Conservation (phyloP, 108 stramenopile species). For the Skeletonema tropicum region DNA sequence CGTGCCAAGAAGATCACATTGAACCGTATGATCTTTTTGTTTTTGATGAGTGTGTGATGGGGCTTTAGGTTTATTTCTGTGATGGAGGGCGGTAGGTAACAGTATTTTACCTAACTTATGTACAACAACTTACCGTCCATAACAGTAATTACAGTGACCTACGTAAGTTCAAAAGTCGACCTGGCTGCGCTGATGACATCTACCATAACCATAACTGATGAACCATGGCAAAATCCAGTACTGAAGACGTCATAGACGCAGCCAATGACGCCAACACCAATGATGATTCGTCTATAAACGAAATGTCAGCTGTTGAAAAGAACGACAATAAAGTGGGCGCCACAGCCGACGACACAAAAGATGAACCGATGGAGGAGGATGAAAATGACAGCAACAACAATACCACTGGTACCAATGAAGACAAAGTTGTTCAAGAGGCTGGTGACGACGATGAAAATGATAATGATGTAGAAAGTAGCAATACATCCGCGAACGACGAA, state of each 20-base stretch:
- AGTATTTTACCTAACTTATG: no score
- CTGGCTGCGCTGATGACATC: no score
- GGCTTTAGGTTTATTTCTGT: no score
- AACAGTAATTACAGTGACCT: no score
- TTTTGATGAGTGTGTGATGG: no score
- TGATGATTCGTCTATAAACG: neutral
- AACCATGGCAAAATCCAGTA: neutral
- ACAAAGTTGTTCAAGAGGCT: neutral
- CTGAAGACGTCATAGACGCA: neutral
- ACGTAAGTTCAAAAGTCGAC: no score
- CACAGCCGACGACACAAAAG: neutral
- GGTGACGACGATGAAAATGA: neutral
- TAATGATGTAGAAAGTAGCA: slow-evolving; percentile 6
- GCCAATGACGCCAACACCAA: neutral
- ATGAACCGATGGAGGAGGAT: neutral
- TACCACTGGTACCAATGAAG: neutral
- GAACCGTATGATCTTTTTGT: no score
- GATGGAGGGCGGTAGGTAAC: no score
- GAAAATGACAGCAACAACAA: neutral
- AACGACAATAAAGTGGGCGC: neutral
- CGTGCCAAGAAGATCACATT: no score
- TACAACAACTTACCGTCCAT: no score
- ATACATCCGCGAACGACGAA: slow-evolving; percentile 7
- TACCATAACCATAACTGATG: no score
- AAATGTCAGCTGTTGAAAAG: neutral